phyloP scores from a whole-genome alignment of 345 rosid species.

The Euphorbia peplus region DNA sequence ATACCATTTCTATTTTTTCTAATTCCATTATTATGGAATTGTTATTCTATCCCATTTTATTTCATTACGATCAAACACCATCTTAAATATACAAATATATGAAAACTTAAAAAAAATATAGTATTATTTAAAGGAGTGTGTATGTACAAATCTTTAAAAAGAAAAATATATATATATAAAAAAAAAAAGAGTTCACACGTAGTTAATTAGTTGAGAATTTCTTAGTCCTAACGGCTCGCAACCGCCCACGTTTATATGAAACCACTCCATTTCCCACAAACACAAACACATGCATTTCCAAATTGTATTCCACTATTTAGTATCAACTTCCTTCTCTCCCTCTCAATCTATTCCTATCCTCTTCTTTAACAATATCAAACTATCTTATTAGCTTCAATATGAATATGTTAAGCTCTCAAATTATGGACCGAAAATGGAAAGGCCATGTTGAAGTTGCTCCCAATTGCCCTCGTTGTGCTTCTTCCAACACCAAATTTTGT shows the following conservation, averaged over 20 bases:
- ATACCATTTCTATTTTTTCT: too few species aligned
- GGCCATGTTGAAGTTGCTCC: constrained; percentile 52
- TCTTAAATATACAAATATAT: too few species aligned
- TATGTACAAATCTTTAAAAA: too few species aligned
- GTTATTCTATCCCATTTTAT: too few species aligned
- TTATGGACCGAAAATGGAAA: constrained; percentile 31
- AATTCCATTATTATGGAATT: too few species aligned
- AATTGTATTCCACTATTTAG: constrained; percentile 3
- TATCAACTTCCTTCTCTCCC: constrained; percentile 14
- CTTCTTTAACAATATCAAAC: not conserved
- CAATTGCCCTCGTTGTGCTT: constrained; percentile 83
- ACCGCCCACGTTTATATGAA: constrained; percentile 62
- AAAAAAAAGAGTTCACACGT: not conserved
- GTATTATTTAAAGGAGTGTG: too few species aligned
- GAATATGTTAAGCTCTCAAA: constrained; percentile 15
- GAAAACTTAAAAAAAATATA: too few species aligned
- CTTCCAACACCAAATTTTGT: constrained; percentile 84
- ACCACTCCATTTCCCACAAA: constrained; percentile 3
- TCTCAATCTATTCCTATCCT: not conserved
- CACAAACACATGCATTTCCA: constrained; percentile 35
- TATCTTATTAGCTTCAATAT: constrained; percentile 9
- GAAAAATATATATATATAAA: too few species aligned
- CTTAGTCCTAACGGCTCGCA: constrained; percentile 46
- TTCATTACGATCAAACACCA: too few species aligned
- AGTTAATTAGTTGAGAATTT: constrained; percentile 9